Evolutionary conservation across 352 stramenopile genomes (phyloP), one percentile per base, ranked within the genome.

Genomic region (Discostella stelligera): DNA sequence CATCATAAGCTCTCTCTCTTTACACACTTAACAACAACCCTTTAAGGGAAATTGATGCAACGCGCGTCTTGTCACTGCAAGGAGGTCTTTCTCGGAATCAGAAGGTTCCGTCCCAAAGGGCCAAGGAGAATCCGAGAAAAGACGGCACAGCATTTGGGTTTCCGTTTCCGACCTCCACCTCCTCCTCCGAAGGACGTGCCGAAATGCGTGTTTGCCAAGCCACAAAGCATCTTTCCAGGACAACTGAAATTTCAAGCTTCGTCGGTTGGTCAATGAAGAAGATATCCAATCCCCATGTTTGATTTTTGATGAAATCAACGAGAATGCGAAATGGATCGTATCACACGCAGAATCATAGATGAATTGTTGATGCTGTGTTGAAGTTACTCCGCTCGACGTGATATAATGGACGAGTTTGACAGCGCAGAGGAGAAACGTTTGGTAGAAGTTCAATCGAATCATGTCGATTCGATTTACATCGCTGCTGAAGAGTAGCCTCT

Each of bases 401-500:
- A 90, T 48, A 52, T 90, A 89, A 49, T 81, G 63, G 11, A 76
- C 67, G 11, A 79, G 88, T 71, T 92, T 93, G 25, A 84, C 66
- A 16, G 86, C 89, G 50, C 71, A 79, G 46, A 90, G 71, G 2
- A 91, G 37, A 66, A 90, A 84, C n/a, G 84, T 86, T 71, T 91
- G 79, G 60, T 89, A 89, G 66, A 91, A 91, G 66, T 94, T 94
- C 2, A 79, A 44, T 0, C 75, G 53, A 32, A 90, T 71, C 16
- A 60, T 87, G 10, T 83, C 64, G 16, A 71, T 58, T 6, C 58
- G 67, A 79, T 94, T 94, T 39, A 94, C 82, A 14, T 23, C 50
- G 18, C 63, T 74, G 67, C 90, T 88, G 69, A 89, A 92, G 11
- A 93, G 73, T 65, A 93, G 64, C 27, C 56, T 85, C 13, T 88